Evolutionary conservation across 176 grass and related monocot species (phyloP).

Genomic region (Sorghum bicolor): DNA sequence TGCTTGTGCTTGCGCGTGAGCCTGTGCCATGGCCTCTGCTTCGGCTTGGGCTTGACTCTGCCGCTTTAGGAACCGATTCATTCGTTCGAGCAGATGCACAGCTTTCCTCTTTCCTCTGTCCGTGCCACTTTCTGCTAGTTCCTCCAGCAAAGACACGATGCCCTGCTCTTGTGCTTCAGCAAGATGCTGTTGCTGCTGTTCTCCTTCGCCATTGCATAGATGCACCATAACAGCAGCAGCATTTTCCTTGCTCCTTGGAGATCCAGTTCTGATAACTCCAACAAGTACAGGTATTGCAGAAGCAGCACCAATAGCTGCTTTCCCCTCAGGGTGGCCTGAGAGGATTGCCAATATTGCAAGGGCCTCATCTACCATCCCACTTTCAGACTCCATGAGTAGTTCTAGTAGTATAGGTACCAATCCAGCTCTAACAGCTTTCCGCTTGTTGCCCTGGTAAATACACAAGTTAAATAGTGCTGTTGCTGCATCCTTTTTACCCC

Average conservation of each 20-base stretch:
- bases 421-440: conserved; percentile 82
- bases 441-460: conserved; percentile 94
- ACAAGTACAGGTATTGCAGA: conserved; percentile 68
- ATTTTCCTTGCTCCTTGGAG: conserved; percentile 84
- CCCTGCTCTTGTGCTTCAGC: conserved; percentile 74
- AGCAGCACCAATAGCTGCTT: conserved; percentile 59
- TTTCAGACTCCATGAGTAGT: conserved; percentile 53
- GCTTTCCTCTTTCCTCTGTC: conserved; percentile 90
- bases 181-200: conserved; percentile 65
- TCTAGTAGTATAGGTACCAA: conserved; percentile 67
- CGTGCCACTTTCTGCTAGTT: conserved; percentile 60
- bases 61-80: conserved; percentile 66
- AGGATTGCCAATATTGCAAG: conserved; percentile 83
- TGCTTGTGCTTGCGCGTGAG: conserved; percentile 1
- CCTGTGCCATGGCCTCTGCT: conserved; percentile 34
- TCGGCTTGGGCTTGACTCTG: conserved; percentile 64
- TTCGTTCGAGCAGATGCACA: conserved; percentile 57
- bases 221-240: conserved; percentile 78
- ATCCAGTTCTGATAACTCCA: conserved; percentile 67
- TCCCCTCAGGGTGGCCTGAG: conserved; percentile 75
- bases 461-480: conserved; percentile 84
- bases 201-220: conserved; percentile 78
- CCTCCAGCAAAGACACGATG: conserved; percentile 61
- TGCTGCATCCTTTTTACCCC: conserved; percentile 85
- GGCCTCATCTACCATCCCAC: conserved; percentile 72